Evolutionary conservation across 192 early-diverging fungal species (phyloP), one percentile per base, ranked within the genome.

Genomic region (Coemansia sp.): DNA sequence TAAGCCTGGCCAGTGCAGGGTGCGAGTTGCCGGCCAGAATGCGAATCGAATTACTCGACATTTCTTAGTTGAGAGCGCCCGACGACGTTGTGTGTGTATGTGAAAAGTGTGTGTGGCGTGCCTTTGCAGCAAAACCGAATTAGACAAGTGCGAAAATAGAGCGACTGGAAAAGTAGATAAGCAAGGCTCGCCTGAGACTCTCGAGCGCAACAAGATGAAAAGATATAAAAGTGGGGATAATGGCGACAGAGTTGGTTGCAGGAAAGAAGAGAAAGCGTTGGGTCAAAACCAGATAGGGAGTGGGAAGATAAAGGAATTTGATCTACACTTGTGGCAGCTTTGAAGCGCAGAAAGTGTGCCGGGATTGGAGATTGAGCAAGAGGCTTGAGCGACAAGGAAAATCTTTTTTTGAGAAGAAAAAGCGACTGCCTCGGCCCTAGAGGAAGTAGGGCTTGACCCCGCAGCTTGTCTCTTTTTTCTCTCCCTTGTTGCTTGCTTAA

Each of bases 11-110:
- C 73, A 98, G 92, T 59, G 94, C 94, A 63, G 93, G 89, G 86
- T 98, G 97, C 24, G 95, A 95, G 85, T 97, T 98, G 61, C 97
- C 97, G 13, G 97, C 88, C 71, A 98, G 94, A 79, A 98, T 95
- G 79, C 96, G 95, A 82, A 98, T 98, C 47, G 92, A 93, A 86
- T 97, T 98, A 77, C 91, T 88, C 62, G 91, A 84, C 92, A 93
- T 92, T 70, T 33, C 47, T 65, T 20, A 16, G 34, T 1, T 43
- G 40, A 42, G 49, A 46, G 60, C 18, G 34, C 3, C 15, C 4
- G 57, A 29, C 57, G 33, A 15, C 57, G 29, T 16, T 36, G 15
- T 62, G 60, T 62, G 60, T 40, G 60, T 62, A 20, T 60, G 54
- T 52, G n/a, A n/a, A 47, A n/a, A 60, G n/a, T 29, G 54, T 33